Evolutionary conservation across 108 stramenopile species (phyloP), one percentile per base, ranked within the genome.

Genomic region (Fistulifera pelliculosa): DNA sequence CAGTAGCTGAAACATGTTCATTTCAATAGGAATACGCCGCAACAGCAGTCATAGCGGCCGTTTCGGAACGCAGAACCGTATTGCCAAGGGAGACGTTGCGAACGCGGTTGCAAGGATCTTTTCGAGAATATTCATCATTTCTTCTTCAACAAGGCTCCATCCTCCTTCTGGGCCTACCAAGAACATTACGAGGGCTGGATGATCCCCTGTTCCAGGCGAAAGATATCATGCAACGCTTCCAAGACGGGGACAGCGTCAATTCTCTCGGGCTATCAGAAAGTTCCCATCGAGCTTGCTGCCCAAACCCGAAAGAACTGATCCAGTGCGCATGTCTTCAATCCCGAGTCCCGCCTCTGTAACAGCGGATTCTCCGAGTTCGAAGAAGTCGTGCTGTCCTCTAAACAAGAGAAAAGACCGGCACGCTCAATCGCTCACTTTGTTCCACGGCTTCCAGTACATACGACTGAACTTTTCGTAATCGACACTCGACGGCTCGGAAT

Each of bases 151-250:
- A n/a, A 52, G 44, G 51, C 80, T 83, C 89, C 89, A 91, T 24
- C 89, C 89, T 7, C 89, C 89, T 65, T 91, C 89, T 15, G 89
- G 89, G 18, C 89, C 89, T 12, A 91, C 62, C 8, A 91, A 28
- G 22, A 84, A 70, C 27, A 76, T 68, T 28, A 82, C 59, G 1
- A 26, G 47, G 12, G 11, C 14, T 11, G 14, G 12, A 41, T 41
- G 40, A 41, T 14, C 17, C 6, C n/a, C n/a, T n/a, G n/a, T n/a
- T n/a, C n/a, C n/a, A n/a, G n/a, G n/a, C n/a, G n/a, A n/a, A n/a
- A n/a, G n/a, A n/a, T 25, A 22, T 48, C 19, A 41, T 60, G 24
- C 24, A 88, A 50, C 5, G 69, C 73, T 6, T 73, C 23, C 18
- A 83, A 64, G 15, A 87, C 41, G 6, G 85, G 76, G 14, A 58